Base-by-base conservation (phyloP, 305 asterid species). In the Solanum aculeatissimum region DNA sequence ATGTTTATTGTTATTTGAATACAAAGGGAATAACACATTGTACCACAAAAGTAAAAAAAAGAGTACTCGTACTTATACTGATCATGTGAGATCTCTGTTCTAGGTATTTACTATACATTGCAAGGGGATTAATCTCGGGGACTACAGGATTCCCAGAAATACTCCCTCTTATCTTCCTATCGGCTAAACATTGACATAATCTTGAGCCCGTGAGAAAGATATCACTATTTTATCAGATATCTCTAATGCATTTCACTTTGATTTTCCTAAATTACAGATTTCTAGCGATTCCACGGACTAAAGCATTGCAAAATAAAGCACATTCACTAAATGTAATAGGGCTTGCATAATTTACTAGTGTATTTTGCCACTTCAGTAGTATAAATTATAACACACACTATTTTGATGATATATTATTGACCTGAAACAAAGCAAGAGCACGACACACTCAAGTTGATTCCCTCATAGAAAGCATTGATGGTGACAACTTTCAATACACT, bases 381-480 rank as follows among this genome's bases (percentile, higher is more conserved):
- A 62, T 27, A 62, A 21, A 23, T 29, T 65, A 14, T 65, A 2
- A 25, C n/a, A 65, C 19, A 62, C 21, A 29, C 10, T 35, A 65
- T 35, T 68, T 70, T 70, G 78, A 70, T 38, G 27, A 29, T 12
- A 38, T 70, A 70, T 69, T 38, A 40, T 47, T 71, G 55, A 86
- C 89, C 89, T 86, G 89, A 58, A 86, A 53, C n/a, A 86, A 27
- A 21, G 83, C 72, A 57, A 86, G 82, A 35, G 82, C 83, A 42
- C 43, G 29, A 66, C 81, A 86, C 21, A 40, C 70, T 11, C 74
- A 83, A 29, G 62, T 58, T 16, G 70, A 62, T 45, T 86, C 87
- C 12, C 11, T 32, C n/a, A 14, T 40, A 35, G 85, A 55, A 23
- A 86, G 12, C 80, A 6, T 53, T 42, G 68, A 14, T 6, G 89